Conservation (phyloP, 257 asterid genomes). For the Cinchona pubescens region DNA sequence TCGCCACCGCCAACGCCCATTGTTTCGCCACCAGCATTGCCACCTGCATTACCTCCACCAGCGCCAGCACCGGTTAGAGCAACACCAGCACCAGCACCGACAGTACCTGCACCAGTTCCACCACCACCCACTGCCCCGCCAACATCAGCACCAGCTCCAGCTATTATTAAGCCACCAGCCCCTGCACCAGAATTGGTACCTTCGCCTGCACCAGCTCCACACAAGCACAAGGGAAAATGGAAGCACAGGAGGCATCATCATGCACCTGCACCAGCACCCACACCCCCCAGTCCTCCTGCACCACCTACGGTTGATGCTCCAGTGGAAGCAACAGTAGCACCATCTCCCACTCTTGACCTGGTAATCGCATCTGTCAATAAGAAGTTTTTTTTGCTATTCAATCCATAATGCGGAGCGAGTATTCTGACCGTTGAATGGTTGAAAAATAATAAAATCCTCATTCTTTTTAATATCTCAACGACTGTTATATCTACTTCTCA, state of each 20-base stretch:
- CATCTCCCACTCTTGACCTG: slow-evolving; percentile 71
- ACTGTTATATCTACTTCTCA: no score
- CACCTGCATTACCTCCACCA: slow-evolving; percentile 42
- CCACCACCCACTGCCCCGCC: slow-evolving; percentile 48
- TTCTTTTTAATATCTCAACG: no score
- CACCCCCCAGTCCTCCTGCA: slow-evolving; percentile 88
- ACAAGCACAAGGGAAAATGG: slow-evolving; percentile 35
- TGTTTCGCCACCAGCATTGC: slow-evolving; percentile 45
- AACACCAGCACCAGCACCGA: slow-evolving; percentile 60
- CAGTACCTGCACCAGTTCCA: slow-evolving; percentile 46
- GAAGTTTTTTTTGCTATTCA: no score
- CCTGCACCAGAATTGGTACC: slow-evolving; percentile 47
- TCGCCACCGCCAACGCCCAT: slow-evolving; percentile 31
- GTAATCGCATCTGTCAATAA: slow-evolving; percentile 40
- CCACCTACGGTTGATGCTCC: slow-evolving; percentile 62
- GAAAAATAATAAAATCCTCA: no score
- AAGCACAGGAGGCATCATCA: slow-evolving; percentile 38
- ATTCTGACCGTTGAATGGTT: no score
- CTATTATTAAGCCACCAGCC: slow-evolving; percentile 38
- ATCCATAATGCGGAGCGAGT: no score
- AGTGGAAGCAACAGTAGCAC: slow-evolving; percentile 74
- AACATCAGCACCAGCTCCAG: slow-evolving; percentile 50
- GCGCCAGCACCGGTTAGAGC: slow-evolving; percentile 41
- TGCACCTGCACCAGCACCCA: slow-evolving; percentile 93
- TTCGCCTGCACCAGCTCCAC: slow-evolving; percentile 61